Evolutionary conservation across 2,329 filamentous ascomycete genomes (phyloP).

Genomic region (Sclerotinia subarctica): DNA sequence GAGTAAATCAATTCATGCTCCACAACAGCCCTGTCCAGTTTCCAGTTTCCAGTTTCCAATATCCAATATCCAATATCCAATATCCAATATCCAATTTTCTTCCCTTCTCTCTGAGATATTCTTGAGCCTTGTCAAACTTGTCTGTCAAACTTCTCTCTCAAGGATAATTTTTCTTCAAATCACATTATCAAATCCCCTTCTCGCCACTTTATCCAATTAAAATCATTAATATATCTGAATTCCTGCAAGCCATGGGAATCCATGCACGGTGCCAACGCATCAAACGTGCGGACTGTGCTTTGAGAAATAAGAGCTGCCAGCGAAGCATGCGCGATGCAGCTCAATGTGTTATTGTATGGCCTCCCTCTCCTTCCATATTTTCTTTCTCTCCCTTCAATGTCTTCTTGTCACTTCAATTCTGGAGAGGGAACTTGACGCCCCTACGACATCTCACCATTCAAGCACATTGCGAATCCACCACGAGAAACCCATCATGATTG

Average conservation of each 20-base stretch:
- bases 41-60: too few relatives aligned
- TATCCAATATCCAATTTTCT: too few relatives aligned
- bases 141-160: not conserved
- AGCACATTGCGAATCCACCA: not conserved
- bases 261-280: constrained; percentile 33
- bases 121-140: not conserved
- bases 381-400: not conserved
- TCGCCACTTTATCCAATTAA: constrained; percentile 12
- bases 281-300: constrained; percentile 28
- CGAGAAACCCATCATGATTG: not conserved
- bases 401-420: not conserved
- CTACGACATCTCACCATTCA: not conserved
- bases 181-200: not conserved
- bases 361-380: not conserved
- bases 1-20: not conserved
- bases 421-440: not conserved
- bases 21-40: not conserved
- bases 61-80: too few relatives aligned
- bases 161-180: not conserved
- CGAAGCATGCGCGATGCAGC: constrained; percentile 16
- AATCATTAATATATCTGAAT: not conserved
- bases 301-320: constrained; percentile 4
- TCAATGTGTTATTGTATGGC: not conserved
- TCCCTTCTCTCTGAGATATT: not conserved
- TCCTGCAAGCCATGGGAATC: constrained; percentile 19